Conservation (phyloP, 2,329 filamentous ascomycete genomes). For the Neofusicoccum parvum region DNA sequence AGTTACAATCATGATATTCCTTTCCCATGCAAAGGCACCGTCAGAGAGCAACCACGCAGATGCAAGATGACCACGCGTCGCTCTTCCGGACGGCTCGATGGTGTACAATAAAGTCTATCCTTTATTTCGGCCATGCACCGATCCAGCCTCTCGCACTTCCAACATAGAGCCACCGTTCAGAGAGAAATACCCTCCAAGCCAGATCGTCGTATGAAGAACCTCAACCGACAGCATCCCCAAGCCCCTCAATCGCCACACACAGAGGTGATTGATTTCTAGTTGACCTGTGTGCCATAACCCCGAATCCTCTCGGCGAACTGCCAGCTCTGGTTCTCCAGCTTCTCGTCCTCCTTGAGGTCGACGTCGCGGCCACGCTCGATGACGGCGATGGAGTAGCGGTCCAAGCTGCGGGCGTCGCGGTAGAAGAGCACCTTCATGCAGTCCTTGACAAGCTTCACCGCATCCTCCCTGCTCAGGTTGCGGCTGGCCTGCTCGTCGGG, state of each 20-base stretch:
- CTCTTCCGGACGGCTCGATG: neutral
- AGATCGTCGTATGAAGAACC: too few species aligned
- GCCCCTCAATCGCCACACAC: too few species aligned
- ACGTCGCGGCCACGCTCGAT: constrained; percentile 81
- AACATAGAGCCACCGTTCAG: neutral
- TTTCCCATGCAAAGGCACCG: neutral
- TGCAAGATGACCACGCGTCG: neutral
- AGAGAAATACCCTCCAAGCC: too few species aligned
- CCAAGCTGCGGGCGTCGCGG: constrained; percentile 88
- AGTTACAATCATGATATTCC: constrained; percentile 11
- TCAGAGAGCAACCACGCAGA: neutral
- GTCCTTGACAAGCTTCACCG: constrained; percentile 79
- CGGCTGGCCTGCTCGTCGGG: constrained; percentile 80
- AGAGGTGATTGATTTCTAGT: neutral
- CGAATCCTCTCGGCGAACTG: constrained; percentile 93
- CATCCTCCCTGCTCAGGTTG: constrained; percentile 73
- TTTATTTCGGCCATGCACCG: constrained; percentile 2
- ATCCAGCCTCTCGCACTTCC: neutral
- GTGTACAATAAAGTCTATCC: constrained; percentile 10
- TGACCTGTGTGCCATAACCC: constrained; percentile 84
- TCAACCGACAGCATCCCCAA: too few species aligned
- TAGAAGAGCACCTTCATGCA: constrained; percentile 99
- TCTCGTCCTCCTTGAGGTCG: constrained; percentile 78
- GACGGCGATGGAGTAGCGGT: constrained; percentile 88
- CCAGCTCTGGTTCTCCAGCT: constrained; percentile 96